These are phyloP conservation scores for Geotrichum fermentans DNA, from an alignment of 1,139 yeast species.

Conservation along the genomic window DNA sequence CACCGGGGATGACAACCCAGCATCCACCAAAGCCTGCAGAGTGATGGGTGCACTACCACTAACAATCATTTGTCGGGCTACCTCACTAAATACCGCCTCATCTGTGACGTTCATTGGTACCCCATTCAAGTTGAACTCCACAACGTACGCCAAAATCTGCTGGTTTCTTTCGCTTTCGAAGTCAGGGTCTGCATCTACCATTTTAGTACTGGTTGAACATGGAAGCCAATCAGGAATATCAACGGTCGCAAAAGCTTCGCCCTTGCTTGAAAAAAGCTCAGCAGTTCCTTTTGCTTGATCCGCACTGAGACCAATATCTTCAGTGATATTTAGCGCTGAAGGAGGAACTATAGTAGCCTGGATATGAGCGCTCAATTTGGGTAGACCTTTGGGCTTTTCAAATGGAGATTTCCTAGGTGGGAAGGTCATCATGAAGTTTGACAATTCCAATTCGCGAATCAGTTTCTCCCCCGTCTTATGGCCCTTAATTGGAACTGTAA, in stretches of 20 bases:
- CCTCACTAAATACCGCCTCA: slow-evolving; percentile 30
- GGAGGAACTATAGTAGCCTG: slow-evolving; percentile 27
- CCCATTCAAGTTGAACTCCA: slow-evolving; percentile 29
- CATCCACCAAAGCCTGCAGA: slow-evolving; percentile 35
- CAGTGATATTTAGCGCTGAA: slow-evolving; percentile 21
- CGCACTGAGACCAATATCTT: slow-evolving; percentile 22
- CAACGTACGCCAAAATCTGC: slow-evolving; percentile 22
- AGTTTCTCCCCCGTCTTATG: slow-evolving; percentile 25
- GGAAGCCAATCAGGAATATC: slow-evolving; percentile 36
- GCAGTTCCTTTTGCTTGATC: slow-evolving; percentile 31
- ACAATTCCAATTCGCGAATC: slow-evolving; percentile 26
- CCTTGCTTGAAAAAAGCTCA: slow-evolving; percentile 28
- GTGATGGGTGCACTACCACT: slow-evolving; percentile 30
- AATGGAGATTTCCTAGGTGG: slow-evolving; percentile 24
- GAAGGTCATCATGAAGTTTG: slow-evolving; percentile 24
- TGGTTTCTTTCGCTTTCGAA: background rate
- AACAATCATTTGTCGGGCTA: slow-evolving; percentile 31
- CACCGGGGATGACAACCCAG: slow-evolving; percentile 43
- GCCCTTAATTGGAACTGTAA: slow-evolving; percentile 12
- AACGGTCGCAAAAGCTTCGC: slow-evolving; percentile 33
- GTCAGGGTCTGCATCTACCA: slow-evolving; percentile 12
- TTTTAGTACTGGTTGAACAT: slow-evolving; percentile 28
- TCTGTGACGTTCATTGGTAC: slow-evolving; percentile 35
- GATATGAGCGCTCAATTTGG: slow-evolving; percentile 28
- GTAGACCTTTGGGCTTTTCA: slow-evolving; percentile 22